These are phyloP conservation scores for Suillus plorans DNA, from an alignment of 768 basidiomycete genomes.

Conservation along the genomic window DNA sequence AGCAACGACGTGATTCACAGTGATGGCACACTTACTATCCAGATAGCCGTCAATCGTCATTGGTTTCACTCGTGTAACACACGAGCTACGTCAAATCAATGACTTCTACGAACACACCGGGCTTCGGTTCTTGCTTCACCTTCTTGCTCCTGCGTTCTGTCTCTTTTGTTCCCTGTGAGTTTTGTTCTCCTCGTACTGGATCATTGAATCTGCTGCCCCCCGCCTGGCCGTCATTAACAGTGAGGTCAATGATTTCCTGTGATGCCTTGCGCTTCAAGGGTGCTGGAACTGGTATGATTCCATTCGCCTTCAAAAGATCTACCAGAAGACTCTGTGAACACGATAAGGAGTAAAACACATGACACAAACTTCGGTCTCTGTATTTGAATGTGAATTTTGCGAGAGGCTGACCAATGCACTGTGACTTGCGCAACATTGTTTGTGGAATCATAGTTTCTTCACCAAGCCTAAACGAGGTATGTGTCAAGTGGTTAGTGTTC, in stretches of 20 bases:
- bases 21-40: neutral
- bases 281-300: conserved; percentile 21
- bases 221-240: conserved; percentile 12
- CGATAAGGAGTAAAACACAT: neutral
- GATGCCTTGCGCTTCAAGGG: conserved; percentile 1
- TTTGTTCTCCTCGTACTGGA: conserved; percentile 4
- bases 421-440: neutral
- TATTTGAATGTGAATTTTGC: conserved; percentile 32
- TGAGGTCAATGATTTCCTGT: conserved; percentile 24
- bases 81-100: conserved; percentile 28
- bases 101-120: conserved; percentile 21
- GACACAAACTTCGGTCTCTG: conserved; percentile 24
- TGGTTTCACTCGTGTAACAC: neutral
- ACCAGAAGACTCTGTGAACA: neutral
- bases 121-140: conserved; percentile 24
- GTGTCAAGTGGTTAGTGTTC: neutral
- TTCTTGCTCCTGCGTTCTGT: conserved; percentile 18
- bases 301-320: conserved; percentile 30
- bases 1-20: neutral
- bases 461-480: conserved; percentile 21
- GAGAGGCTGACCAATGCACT: conserved; percentile 13
- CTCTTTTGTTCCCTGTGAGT: conserved; percentile 8
- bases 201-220: conserved; percentile 14
- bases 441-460: conserved; percentile 10
- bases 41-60: neutral